Evolutionary conservation across 768 basidiomycete species (phyloP).

Genomic region (Termitomyces titanicus): DNA sequence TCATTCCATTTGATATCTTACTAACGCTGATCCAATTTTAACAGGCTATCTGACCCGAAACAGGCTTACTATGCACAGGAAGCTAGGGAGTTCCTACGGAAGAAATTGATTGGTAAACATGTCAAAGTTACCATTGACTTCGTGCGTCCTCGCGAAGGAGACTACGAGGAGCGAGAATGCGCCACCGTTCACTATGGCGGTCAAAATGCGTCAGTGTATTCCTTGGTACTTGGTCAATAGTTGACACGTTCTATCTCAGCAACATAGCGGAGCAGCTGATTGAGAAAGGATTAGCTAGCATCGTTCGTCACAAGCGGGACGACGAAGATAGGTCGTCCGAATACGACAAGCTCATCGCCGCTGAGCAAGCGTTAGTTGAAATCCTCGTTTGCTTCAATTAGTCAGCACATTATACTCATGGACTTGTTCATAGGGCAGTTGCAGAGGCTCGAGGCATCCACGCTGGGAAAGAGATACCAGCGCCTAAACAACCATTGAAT

Average conservation of each 20-base stretch:
- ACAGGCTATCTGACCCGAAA: conserved; percentile 78
- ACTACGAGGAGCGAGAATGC: conserved; percentile 91
- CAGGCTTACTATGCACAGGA: conserved; percentile 88
- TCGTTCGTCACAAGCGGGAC: conserved; percentile 89
- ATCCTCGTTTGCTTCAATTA: neutral
- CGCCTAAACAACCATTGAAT: conserved; percentile 81
- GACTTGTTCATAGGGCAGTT: conserved; percentile 53
- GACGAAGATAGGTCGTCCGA: conserved; percentile 96
- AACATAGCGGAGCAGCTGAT: conserved; percentile 92
- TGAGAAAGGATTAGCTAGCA: conserved; percentile 88
- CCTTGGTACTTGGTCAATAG: neutral
- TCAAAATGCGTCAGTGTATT: conserved; percentile 63
- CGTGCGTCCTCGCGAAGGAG: conserved; percentile 85
- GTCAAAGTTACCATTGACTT: conserved; percentile 88
- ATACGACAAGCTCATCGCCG: conserved; percentile 93
- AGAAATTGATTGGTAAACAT: conserved; percentile 86
- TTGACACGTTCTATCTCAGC: conserved; percentile 33
- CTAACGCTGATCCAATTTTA: neutral
- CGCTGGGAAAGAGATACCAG: conserved; percentile 82
- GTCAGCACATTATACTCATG: neutral
- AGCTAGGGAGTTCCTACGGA: conserved; percentile 89
- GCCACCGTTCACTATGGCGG: conserved; percentile 84
- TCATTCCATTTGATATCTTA: neutral
- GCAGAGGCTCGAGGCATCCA: conserved; percentile 83
- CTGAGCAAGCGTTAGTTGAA: conserved; percentile 80